Evolutionary conservation across 1,284 basidiomycete genomes (phyloP), one percentile per base, ranked within the genome.

Genomic region (Cryptococcus sp.): DNA sequence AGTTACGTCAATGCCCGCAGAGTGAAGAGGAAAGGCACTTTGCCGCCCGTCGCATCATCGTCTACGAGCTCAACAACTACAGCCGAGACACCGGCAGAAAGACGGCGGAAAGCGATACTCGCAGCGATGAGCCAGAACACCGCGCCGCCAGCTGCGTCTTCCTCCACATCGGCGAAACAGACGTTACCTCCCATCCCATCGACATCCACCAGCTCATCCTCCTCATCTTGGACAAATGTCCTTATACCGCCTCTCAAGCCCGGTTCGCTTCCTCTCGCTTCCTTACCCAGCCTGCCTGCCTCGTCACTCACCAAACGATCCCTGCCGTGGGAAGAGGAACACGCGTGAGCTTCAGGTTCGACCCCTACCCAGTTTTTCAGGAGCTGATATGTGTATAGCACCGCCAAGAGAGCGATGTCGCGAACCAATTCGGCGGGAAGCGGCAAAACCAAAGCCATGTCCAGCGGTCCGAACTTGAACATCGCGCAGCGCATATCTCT

Each of bases 401-500:
- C 38, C n/a, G 10, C 49, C 41, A 59, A 59, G 47, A 45, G 23
- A 35, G 30, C 52, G 5, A 62, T 49, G 40, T 49, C 59, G 20
- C 16, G 23, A 15, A 50, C 65, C 6, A 51, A 40, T 11, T 50
- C 40, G 17, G 50, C 53, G 22, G 48, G 38, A 17, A 56, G 47
- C 25, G 55, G 42, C 22, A 57, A 60, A 25, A 35, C 30, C 2
- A 52, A 54, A 43, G 17, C 58, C 13, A 48, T 41, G 41, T 39
- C 57, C 1, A 46, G 41, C 25, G 57, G 25, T 58, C 62, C 49
- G 43, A 10, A 64, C 16, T 53, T 78, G 51, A 75, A 71, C 55
- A 78, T 80, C 65, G 67, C 70, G 49, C 74, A 78, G 47, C 78
- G 80, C 64, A 75, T 83, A 23, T 59, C 77, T 8, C 81, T 97